These are phyloP conservation scores for Xerocomus nothofagi DNA, from an alignment of 1,284 basidiomycete genomes.

Conservation along the genomic window DNA sequence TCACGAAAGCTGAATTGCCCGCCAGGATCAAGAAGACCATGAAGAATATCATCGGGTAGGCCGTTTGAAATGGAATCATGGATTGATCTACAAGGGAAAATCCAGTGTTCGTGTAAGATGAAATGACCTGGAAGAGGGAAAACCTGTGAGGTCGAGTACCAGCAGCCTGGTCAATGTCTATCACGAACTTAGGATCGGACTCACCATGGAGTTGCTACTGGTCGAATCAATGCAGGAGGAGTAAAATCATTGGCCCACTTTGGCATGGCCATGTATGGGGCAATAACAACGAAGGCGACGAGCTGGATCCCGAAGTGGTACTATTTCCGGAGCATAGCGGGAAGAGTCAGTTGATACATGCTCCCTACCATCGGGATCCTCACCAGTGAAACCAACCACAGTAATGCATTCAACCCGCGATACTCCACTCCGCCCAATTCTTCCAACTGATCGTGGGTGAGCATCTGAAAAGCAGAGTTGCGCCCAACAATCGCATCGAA, in stretches of 20 bases:
- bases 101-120: slow-evolving; percentile 90
- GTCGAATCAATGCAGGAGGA: slow-evolving; percentile 52
- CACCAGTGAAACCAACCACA: slow-evolving; percentile 74
- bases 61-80: slow-evolving; percentile 85
- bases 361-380: slow-evolving; percentile 7
- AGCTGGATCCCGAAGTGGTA: slow-evolving; percentile 75
- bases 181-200: slow-evolving; percentile 2
- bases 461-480: slow-evolving; percentile 83
- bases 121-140: slow-evolving; percentile 82
- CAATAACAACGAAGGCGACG: slow-evolving; percentile 68
- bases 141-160: slow-evolving; percentile 57
- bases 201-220: slow-evolving; percentile 62
- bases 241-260: slow-evolving; percentile 58
- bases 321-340: slow-evolving; percentile 37
- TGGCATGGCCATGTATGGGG: slow-evolving; percentile 67
- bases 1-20: slow-evolving; percentile 90
- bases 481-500: slow-evolving; percentile 84
- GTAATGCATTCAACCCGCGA: slow-evolving; percentile 76
- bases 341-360: background rate
- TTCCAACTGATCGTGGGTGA: slow-evolving; percentile 84
- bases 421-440: slow-evolving; percentile 96
- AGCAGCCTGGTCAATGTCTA: background rate
- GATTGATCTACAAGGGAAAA: slow-evolving; percentile 87
- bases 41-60: slow-evolving; percentile 74
- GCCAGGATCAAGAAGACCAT: slow-evolving; percentile 61